Evolutionary conservation across 1,284 basidiomycete species (phyloP).

Genomic region (Ceratobasidium sp.): DNA sequence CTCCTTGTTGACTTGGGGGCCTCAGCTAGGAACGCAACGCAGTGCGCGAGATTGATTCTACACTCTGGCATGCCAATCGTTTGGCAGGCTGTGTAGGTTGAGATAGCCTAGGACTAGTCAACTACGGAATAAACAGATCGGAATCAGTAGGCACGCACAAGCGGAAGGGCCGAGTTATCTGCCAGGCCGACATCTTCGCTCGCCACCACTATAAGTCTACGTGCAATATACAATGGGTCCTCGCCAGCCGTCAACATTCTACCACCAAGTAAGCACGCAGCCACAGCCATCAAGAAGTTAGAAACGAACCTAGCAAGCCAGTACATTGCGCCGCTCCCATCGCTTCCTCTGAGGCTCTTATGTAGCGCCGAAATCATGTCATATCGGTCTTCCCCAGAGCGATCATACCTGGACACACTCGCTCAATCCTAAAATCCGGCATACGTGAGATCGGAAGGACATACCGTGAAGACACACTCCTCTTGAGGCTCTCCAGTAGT

Average conservation of each 20-base stretch:
- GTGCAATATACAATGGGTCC: conserved; percentile 87
- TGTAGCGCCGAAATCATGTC: conserved; percentile 92
- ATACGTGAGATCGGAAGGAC: conserved; percentile 9
- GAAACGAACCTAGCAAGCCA: conserved; percentile 76
- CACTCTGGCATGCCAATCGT: conserved; percentile 89
- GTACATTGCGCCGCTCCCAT: conserved; percentile 87
- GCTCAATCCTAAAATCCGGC: neutral
- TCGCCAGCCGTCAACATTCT: conserved; percentile 88
- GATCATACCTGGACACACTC: conserved; percentile 71
- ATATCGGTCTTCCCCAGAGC: conserved; percentile 82
- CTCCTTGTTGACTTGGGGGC: conserved; percentile 86
- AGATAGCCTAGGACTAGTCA: conserved; percentile 70
- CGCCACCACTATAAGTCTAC: conserved; percentile 86
- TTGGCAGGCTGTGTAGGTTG: conserved; percentile 85
- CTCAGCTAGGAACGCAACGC: conserved; percentile 86
- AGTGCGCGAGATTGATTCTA: conserved; percentile 82
- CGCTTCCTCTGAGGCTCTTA: conserved; percentile 86
- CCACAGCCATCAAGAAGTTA: neutral
- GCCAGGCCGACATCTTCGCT: conserved; percentile 90
- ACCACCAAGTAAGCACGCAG: conserved; percentile 48
- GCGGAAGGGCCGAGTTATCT: conserved; percentile 76
- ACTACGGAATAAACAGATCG: conserved; percentile 24
- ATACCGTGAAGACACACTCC: conserved; percentile 67
- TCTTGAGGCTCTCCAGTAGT: conserved; percentile 67
- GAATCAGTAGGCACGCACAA: conserved; percentile 63